These are phyloP conservation scores for Irpex sp. DNA, from an alignment of 1,284 basidiomycete genomes.

Conservation along the genomic window DNA sequence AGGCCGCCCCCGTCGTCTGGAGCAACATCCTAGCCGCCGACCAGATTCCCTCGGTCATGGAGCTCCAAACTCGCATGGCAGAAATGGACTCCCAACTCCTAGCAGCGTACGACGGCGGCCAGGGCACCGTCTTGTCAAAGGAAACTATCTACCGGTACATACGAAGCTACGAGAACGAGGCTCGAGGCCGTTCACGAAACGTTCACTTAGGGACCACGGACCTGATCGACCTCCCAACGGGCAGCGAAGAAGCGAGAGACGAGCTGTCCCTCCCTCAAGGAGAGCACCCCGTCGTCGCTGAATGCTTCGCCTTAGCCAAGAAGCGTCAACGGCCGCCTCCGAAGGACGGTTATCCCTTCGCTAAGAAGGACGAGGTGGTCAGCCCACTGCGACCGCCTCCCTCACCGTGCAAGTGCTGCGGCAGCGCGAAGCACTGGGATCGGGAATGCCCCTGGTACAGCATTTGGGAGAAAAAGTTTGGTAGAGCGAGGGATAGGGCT, in stretches of 20 bases:
- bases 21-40: background rate
- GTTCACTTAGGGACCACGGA: no score
- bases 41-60: background rate
- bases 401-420: conserved; percentile 16
- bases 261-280: no score
- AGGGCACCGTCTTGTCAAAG: no score
- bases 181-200: no score
- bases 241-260: no score
- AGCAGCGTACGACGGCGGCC: no score
- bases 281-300: background rate
- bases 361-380: conserved; percentile 7
- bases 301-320: background rate
- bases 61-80: background rate
- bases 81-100: background rate
- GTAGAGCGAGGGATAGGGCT: background rate
- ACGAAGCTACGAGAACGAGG: no score
- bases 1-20: background rate
- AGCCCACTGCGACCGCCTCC: conserved; percentile 9
- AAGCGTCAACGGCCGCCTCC: conserved; percentile 11
- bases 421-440: conserved; percentile 18
- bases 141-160: no score
- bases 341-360: conserved; percentile 14
- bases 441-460: conserved; percentile 17
- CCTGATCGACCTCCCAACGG: no score
- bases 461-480: background rate